Evolutionary conservation across 345 rosid genomes (phyloP).

Genomic region (Euphorbia pulcherrima): DNA sequence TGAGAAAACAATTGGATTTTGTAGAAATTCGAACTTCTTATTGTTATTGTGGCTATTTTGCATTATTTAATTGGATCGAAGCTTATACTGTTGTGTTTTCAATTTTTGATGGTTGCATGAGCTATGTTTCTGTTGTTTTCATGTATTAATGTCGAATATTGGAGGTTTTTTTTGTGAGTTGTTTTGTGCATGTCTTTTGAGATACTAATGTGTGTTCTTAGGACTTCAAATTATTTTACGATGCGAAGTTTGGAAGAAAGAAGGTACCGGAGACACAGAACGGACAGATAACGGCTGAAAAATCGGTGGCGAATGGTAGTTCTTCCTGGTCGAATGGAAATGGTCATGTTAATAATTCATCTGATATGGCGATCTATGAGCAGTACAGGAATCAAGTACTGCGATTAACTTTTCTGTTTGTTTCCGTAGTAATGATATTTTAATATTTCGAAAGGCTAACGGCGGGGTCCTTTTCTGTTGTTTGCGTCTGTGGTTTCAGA

Average conservation of each 20-base stretch:
- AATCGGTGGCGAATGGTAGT: constrained; percentile 33
- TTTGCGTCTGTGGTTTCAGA: constrained; percentile 36
- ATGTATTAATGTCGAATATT: neutral
- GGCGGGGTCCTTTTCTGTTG: neutral
- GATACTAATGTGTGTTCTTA: constrained; percentile 35
- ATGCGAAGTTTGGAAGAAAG: constrained; percentile 94
- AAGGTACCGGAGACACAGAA: constrained; percentile 40
- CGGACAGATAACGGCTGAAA: constrained; percentile 32
- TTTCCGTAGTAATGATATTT: neutral
- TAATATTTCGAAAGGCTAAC: neutral
- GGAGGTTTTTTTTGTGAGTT: neutral
- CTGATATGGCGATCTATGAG: constrained; percentile 69
- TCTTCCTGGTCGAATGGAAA: constrained; percentile 37
- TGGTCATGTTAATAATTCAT: constrained; percentile 40
- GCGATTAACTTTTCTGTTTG: neutral
- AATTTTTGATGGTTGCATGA: neutral
- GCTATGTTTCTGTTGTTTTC: neutral
- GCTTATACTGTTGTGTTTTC: neutral
- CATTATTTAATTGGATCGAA: neutral
- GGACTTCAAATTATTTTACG: constrained; percentile 74
- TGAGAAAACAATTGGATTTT: neutral
- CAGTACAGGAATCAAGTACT: constrained; percentile 59
- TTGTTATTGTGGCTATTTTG: neutral
- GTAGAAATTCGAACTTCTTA: neutral
- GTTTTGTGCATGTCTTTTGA: constrained; percentile 33